Base-by-base conservation (phyloP, 768 basidiomycete genomes). In the Lyophyllum semitale region DNA sequence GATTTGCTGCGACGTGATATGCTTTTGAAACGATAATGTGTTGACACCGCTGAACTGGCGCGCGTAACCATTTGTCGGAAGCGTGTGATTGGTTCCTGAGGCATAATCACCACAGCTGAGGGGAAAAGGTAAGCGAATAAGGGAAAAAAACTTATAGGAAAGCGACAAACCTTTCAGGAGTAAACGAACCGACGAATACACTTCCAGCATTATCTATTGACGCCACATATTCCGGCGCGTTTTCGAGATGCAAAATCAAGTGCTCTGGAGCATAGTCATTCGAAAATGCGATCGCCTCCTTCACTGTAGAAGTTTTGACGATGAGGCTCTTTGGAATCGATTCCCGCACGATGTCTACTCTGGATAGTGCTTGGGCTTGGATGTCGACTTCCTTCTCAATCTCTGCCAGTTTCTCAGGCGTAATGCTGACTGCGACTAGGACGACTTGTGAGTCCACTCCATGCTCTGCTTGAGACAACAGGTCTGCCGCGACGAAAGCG, bases 241-340 rank as follows among this genome's bases (percentile, higher is more conserved):
- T 75, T 57, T 85, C 79, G 52, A 98, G 68, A 71, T 98, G 95
- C 51, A 99, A 72, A 64, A 99, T 97, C 56, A 99, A 79, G 75
- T 99, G 97, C 68, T 99, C 97, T 0, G 97, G 97, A 5, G 97
- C 96, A 66, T 99, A 99, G 65, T 95, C 95, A 71, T 99, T 98
- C 41, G 91, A 93, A 76, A 98, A 98, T 8, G 68, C 72, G 50
- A 98, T 76, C 8, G 93, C 97, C 66, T 95, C 87, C 32, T 88
- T 81, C 2, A 89, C 72, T 7, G 80, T 80, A 20, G 74, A 62
- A 20, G 83, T 79, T 64, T 85, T 84, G 59, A 98, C 90, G 62
- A 96, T 97, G 63, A 98, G 79, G 68, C 92, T 95, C 77, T 93
- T 95, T 47, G 85, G 72, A 59, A 99, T 84, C 2, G 94, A 95